Percentiles rank a stretch among this genome's conserved stretches.
Conservation (phyloP, 257 asterid genomes). For the Echium plantagineum region DNA sequence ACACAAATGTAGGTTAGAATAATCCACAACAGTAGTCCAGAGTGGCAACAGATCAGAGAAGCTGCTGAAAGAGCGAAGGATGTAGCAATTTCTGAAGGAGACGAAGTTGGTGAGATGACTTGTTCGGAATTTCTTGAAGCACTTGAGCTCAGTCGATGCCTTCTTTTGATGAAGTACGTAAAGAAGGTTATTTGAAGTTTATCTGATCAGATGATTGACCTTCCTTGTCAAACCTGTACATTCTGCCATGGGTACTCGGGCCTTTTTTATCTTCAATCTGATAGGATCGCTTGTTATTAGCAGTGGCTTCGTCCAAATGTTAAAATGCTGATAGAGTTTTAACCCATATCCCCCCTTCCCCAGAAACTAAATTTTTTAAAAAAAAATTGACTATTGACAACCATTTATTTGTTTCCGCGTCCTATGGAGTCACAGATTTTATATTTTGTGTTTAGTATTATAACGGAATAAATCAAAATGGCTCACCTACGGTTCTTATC, state of each 20-base stretch:
- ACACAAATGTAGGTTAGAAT: slow-evolving; percentile 65
- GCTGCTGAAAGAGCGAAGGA: slow-evolving; percentile 89
- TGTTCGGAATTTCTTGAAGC: slow-evolving; percentile 98
- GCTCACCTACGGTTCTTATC: too few species aligned
- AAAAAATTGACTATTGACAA: too few species aligned
- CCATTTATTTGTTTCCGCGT: too few species aligned
- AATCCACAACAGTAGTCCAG: slow-evolving; percentile 75
- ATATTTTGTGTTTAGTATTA: too few species aligned
- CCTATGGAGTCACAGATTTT: too few species aligned
- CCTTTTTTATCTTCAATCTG: neutral
- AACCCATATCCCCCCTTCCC: neutral
- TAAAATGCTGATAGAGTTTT: neutral
- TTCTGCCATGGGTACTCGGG: neutral
- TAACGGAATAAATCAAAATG: too few species aligned
- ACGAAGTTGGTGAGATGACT: slow-evolving; percentile 84
- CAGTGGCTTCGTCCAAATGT: neutral
- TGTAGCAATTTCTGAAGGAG: slow-evolving; percentile 57
- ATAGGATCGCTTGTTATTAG: neutral
- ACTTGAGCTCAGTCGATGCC: slow-evolving; percentile 98
- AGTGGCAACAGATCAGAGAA: slow-evolving; percentile 87
- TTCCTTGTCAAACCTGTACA: neutral
- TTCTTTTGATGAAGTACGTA: slow-evolving; percentile 75
- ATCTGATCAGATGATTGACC: neutral
- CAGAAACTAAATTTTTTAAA: too few species aligned
- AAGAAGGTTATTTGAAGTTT: neutral